Conservation (phyloP, 495 filamentous ascomycete species). For the Talaromyces liani region DNA sequence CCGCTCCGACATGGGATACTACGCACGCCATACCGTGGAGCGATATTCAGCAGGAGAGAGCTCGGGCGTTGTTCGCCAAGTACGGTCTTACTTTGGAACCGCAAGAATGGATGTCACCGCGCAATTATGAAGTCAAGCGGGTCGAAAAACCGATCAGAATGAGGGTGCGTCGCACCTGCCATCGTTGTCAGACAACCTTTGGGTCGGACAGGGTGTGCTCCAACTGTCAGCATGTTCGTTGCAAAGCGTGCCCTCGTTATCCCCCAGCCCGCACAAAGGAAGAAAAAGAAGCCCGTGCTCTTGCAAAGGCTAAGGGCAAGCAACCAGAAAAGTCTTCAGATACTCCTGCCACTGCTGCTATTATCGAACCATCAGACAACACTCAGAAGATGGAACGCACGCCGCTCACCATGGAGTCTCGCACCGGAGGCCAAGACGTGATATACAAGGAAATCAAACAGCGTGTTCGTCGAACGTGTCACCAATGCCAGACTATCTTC, state of each 20-base stretch:
- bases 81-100: conserved; percentile 66
- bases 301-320: conserved; percentile 35
- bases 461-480: conserved; percentile 69
- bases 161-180: conserved; percentile 78
- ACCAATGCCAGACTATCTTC: conserved; percentile 64
- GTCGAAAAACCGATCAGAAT: conserved; percentile 88
- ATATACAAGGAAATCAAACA: conserved; percentile 59
- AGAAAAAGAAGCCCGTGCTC: conserved; percentile 27
- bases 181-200: conserved; percentile 67
- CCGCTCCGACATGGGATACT: conserved; percentile 17
- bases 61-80: conserved; percentile 63
- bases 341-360: conserved; percentile 5
- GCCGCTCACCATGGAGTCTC: conserved; percentile 54
- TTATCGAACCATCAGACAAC: conserved; percentile 17
- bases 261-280: conserved; percentile 46
- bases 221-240: conserved; percentile 67
- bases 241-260: conserved; percentile 70
- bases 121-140: conserved; percentile 53
- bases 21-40: conserved; percentile 26
- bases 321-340: conserved; percentile 14
- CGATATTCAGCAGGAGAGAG: conserved; percentile 54
- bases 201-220: conserved; percentile 62
- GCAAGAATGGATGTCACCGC: conserved; percentile 56
- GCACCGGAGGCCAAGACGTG: conserved; percentile 60
- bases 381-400: conserved; percentile 16